A percentile compares a stretch with the other conserved stretches of the same genome.
phyloP scores from a whole-genome alignment of 176 grass and related monocot species.

The Aegilops tauschii region DNA sequence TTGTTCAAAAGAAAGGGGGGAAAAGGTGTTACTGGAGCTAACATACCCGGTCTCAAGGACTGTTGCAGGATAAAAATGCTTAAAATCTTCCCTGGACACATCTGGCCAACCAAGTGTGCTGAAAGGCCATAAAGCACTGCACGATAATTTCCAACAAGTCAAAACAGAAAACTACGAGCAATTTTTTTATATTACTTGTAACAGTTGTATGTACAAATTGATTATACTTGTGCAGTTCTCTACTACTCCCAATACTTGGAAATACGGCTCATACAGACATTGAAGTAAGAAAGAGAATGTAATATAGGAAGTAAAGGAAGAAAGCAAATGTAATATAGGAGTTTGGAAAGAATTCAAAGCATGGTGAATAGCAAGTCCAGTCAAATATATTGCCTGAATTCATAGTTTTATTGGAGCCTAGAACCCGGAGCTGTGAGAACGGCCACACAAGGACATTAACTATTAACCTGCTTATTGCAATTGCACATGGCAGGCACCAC shows the following conservation, averaged over 20 bases:
- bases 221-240: constrained; percentile 1
- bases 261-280: constrained; percentile 2
- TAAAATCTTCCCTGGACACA: constrained; percentile 74
- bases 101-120: constrained; percentile 99
- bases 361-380: background rate
- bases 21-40: constrained; percentile 21
- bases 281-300: background rate
- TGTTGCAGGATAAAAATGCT: constrained; percentile 88
- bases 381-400: background rate
- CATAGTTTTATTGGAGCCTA: constrained; percentile 4
- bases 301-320: constrained; percentile 5
- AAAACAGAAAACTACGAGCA: constrained; percentile 16
- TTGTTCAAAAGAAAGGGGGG: constrained; percentile 26
- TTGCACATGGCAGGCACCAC: background rate
- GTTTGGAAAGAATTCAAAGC: background rate
- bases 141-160: constrained; percentile 39
- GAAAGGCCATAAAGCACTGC: constrained; percentile 95
- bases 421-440: background rate
- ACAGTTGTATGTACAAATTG: constrained; percentile 1
- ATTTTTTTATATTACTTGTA: background rate
- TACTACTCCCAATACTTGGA: background rate
- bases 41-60: constrained; percentile 92
- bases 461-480: constrained; percentile 17
- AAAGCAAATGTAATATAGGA: background rate
- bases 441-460: background rate